A percentile compares a stretch with the other conserved stretches of the same genome.
These are phyloP conservation scores for Magnaporthiopsis incrustans DNA, from an alignment of 2,329 filamentous ascomycete species.

Conservation along the genomic window DNA sequence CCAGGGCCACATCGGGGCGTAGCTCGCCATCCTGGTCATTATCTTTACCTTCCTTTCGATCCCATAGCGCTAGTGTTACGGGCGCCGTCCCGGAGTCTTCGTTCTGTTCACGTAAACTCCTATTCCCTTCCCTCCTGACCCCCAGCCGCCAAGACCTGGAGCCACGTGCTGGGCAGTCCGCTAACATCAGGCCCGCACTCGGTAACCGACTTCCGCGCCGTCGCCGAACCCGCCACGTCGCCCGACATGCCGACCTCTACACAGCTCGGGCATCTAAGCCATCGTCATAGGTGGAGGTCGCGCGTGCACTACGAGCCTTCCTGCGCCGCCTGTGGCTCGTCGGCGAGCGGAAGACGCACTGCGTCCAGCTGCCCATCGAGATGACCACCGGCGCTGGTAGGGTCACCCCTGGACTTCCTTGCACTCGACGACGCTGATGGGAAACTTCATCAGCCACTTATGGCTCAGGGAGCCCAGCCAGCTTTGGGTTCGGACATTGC, in stretches of 20 bases:
- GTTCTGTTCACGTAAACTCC: constrained; percentile 30
- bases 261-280: constrained; percentile 46
- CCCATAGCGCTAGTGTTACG: constrained; percentile 31
- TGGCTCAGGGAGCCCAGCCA: constrained; percentile 44
- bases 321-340: constrained; percentile 46
- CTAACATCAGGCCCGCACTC: constrained; percentile 26
- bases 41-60: constrained; percentile 40
- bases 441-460: constrained; percentile 40
- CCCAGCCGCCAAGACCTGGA: neutral
- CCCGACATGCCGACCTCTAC: constrained; percentile 46
- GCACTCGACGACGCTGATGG: constrained; percentile 52
- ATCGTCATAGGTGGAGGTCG: constrained; percentile 44
- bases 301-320: constrained; percentile 42
- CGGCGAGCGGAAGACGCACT: constrained; percentile 44
- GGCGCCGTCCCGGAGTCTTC: constrained; percentile 45
- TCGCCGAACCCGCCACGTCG: constrained; percentile 46
- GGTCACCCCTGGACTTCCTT: constrained; percentile 48
- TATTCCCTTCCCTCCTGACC: neutral
- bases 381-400: constrained; percentile 54
- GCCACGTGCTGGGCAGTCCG: neutral
- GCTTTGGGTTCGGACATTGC: constrained; percentile 31
- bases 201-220: constrained; percentile 41
- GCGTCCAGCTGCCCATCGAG: constrained; percentile 53
- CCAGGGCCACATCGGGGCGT: constrained; percentile 12
- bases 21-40: constrained; percentile 29